Evolutionary conservation across 2,329 filamentous ascomycete species (phyloP).

Genomic region (Aspergillus texensis): DNA sequence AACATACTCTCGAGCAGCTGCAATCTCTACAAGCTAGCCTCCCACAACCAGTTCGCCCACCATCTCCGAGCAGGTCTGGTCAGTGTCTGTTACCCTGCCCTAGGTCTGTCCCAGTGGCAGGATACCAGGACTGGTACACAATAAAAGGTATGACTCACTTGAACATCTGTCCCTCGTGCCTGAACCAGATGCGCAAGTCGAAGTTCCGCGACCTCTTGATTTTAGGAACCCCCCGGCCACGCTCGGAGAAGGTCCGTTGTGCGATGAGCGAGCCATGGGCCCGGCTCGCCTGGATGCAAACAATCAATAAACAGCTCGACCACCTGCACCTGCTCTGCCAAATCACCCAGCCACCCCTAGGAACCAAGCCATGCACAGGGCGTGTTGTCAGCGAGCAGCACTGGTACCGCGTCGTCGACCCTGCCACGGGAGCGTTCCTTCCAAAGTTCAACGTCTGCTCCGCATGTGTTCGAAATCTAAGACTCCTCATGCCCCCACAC

Average conservation of each 20-base stretch:
- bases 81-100: conserved; percentile 67
- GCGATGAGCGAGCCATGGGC: conserved; percentile 83
- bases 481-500: conserved; percentile 73
- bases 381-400: conserved; percentile 57
- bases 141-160: conserved; percentile 71
- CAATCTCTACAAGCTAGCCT: conserved; percentile 14
- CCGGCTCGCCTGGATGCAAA: conserved; percentile 80
- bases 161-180: conserved; percentile 82
- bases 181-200: conserved; percentile 69
- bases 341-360: conserved; percentile 65
- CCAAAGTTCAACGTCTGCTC: conserved; percentile 75
- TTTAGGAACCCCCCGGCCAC: conserved; percentile 59
- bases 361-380: conserved; percentile 61
- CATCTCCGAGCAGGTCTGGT: conserved; percentile 21
- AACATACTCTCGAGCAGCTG: conserved; percentile 12
- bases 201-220: conserved; percentile 70
- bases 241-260: conserved; percentile 66
- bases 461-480: conserved; percentile 71
- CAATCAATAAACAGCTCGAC: conserved; percentile 67
- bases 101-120: conserved; percentile 62
- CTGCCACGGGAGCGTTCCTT: conserved; percentile 64
- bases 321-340: conserved; percentile 71
- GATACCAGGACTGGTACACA: conserved; percentile 78
- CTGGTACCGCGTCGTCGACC: conserved; percentile 78
- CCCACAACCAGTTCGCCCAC: conserved; percentile 18